Evolutionary conservation across 1,139 yeast species (phyloP), one percentile per base, ranked within the genome.

Genomic region (Blastobotrys persicus): DNA sequence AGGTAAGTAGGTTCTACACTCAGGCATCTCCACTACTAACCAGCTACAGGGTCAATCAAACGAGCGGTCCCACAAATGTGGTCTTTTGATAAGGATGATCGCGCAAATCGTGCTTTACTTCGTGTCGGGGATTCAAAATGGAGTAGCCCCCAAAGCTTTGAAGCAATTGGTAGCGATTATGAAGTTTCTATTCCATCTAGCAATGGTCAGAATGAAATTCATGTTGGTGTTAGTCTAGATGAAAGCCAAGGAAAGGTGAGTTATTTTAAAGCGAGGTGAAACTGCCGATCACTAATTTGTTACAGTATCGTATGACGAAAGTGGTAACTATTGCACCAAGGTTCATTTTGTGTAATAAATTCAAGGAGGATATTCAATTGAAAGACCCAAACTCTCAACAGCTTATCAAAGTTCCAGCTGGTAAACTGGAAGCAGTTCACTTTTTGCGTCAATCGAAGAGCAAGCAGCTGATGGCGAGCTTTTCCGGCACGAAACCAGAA

Each of bases 321-420:
- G 83, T 89, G 32, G 81, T 92, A 2, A 82, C 86, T 0, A 68
- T 94, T 39, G 76, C 94, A 0, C 98, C 99, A 3, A 73, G 98
- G 42, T 94, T 83, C 61, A 75, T 92, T 43, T 64, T 92, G 39
- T 75, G 80, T 53, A 92, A 88, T 65, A 75, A 75, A 46, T 69
- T 86, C 40, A 72, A 70, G 2, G 79, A 78, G 39, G 76, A 78
- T 1, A 65, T 94, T 13, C 79, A 76, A 49, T 66, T 87, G 19
- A 74, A 81, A n/a, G 95, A 88, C 59, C 80, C 82, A 44, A 94
- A 63, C 18, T 64, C 68, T 16, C 47, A 60, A 2, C 53, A 56
- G 44, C 50, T 59, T 7, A 46, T 68, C 35, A 46, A 51, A 13
- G 69, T 88, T 2, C 72, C 68, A 1, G 69, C 86, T 0, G 76